Evolutionary conservation across 1,139 yeast species (phyloP).

Genomic region (Blastobotrys serpentis): DNA sequence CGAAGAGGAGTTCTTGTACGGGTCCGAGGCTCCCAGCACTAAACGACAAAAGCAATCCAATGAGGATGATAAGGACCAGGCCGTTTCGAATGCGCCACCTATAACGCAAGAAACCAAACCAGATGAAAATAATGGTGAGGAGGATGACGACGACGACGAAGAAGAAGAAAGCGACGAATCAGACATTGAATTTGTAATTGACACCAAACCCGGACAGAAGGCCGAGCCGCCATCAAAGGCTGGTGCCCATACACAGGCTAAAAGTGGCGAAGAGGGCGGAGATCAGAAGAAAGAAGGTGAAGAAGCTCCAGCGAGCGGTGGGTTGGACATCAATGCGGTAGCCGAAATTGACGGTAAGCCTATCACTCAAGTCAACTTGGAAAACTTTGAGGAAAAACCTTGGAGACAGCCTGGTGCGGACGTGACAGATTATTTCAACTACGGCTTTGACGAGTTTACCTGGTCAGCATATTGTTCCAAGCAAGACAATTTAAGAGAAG

Average conservation of each 20-base stretch:
- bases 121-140: conserved; percentile 23
- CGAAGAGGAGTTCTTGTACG: conserved; percentile 84
- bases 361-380: conserved; percentile 77
- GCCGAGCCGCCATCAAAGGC: conserved; percentile 37
- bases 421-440: conserved; percentile 88
- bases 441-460: conserved; percentile 92
- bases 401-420: conserved; percentile 99
- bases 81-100: conserved; percentile 1
- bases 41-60: conserved; percentile 34
- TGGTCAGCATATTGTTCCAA: conserved; percentile 93
- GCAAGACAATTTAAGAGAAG: conserved; percentile 79
- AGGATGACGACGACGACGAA: conserved; percentile 35
- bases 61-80: conserved; percentile 16
- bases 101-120: conserved; percentile 14
- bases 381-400: conserved; percentile 85
- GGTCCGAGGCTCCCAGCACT: conserved; percentile 53
- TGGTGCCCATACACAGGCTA: conserved; percentile 24
- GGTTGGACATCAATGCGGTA: conserved; percentile 72
- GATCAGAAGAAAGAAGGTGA: conserved; percentile 20
- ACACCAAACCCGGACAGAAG: conserved; percentile 43
- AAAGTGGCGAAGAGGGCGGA: conserved; percentile 31
- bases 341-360: conserved; percentile 84
- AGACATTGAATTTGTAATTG: conserved; percentile 64
- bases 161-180: conserved; percentile 42
- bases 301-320: conserved; percentile 31